These are phyloP conservation scores for Cystobasidium sp. DNA, from an alignment of 1,284 basidiomycete genomes.

Conservation along the genomic window DNA sequence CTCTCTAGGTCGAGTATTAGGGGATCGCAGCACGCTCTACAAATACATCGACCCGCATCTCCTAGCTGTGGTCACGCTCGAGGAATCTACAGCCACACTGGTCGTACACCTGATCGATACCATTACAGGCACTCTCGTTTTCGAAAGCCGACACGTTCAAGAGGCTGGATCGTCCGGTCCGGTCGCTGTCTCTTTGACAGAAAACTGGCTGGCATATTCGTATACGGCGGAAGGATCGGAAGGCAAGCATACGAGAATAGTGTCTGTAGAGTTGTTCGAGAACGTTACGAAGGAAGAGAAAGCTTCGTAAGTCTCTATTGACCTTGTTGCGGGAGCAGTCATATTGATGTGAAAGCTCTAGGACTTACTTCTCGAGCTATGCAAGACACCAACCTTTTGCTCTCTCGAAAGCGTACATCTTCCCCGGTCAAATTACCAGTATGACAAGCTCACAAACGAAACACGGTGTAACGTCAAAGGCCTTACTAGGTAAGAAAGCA, in stretches of 20 bases:
- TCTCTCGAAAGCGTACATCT: constrained; percentile 72
- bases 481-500: constrained; percentile 71
- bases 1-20: constrained; percentile 79
- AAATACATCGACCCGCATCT: constrained; percentile 91
- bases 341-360: neutral
- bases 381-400: constrained; percentile 52
- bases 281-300: constrained; percentile 4
- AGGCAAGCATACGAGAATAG: constrained; percentile 48
- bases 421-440: constrained; percentile 70
- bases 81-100: constrained; percentile 56
- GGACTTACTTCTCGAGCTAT: constrained; percentile 22
- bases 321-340: too few relatives aligned
- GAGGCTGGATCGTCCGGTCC: constrained; percentile 63
- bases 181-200: constrained; percentile 62
- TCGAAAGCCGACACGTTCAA: constrained; percentile 46
- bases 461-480: constrained; percentile 84
- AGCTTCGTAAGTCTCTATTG: constrained; percentile 1
- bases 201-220: constrained; percentile 92
- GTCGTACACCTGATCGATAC: constrained; percentile 77
- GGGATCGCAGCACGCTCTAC: constrained; percentile 85
- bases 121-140: constrained; percentile 75
- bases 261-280: constrained; percentile 84
- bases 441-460: constrained; percentile 78
- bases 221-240: constrained; percentile 58
- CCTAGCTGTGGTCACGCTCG: constrained; percentile 68